These are phyloP conservation scores for Pythium oligandrum DNA, from an alignment of 352 stramenopile species.

Conservation along the genomic window DNA sequence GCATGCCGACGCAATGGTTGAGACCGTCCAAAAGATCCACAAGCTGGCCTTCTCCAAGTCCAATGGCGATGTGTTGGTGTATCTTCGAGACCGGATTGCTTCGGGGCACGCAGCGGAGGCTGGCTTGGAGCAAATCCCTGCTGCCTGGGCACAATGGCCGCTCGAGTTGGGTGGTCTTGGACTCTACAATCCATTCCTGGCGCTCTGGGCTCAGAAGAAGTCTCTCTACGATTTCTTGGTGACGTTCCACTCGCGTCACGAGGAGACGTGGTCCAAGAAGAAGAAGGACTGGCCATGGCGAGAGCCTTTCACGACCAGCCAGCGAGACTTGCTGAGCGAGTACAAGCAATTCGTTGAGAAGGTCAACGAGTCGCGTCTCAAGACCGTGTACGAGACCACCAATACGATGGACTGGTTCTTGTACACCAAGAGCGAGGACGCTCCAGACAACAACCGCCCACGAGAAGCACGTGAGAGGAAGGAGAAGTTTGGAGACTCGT, in stretches of 20 bases:
- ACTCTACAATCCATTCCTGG: constrained; percentile 42
- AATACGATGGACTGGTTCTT: background rate
- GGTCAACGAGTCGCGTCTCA: constrained; percentile 15
- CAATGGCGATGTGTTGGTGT: constrained; percentile 28
- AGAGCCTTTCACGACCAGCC: constrained; percentile 26
- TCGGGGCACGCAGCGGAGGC: constrained; percentile 3
- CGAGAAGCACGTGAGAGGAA: too few relatives aligned
- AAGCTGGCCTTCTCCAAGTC: constrained; percentile 22
- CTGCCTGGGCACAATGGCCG: constrained; percentile 34
- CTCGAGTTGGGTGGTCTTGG: constrained; percentile 35
- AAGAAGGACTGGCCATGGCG: constrained; percentile 34
- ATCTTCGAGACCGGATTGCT: constrained; percentile 9
- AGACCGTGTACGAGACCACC: constrained; percentile 8
- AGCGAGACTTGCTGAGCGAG: constrained; percentile 17
- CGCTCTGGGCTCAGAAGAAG: constrained; percentile 25
- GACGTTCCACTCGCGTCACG: constrained; percentile 16
- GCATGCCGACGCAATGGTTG: constrained; percentile 2
- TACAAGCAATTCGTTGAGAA: constrained; percentile 28
- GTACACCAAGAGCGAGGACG: background rate
- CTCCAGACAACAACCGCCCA: too few relatives aligned
- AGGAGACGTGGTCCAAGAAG: constrained; percentile 24
- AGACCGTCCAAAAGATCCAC: constrained; percentile 22
- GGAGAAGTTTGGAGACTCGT: background rate
- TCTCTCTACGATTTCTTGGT: constrained; percentile 23
- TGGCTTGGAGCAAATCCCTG: constrained; percentile 12